Conservation (phyloP, 116 monocot genomes). For the Posidonia oceanica region DNA sequence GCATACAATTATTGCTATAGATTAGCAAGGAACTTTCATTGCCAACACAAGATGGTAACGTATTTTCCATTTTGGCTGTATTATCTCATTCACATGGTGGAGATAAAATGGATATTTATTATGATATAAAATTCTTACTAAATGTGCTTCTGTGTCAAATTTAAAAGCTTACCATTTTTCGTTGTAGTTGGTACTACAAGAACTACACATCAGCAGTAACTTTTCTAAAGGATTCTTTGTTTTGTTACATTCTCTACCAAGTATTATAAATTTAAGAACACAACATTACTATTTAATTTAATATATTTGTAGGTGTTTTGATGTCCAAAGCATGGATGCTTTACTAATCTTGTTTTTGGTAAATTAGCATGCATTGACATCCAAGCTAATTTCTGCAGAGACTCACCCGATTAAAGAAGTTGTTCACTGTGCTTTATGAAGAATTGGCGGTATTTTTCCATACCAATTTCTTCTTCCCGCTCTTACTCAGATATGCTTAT, state of each 20-base stretch:
- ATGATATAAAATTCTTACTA: neutral
- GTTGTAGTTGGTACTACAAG: too few species aligned
- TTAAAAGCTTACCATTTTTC: too few species aligned
- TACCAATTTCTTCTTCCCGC: neutral
- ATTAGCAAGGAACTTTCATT: slow-evolving; percentile 57
- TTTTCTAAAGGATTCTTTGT: too few species aligned
- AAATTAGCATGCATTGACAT: neutral
- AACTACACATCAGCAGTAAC: too few species aligned
- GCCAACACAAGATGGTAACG: slow-evolving; percentile 38
- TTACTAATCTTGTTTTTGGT: neutral
- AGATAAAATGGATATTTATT: neutral
- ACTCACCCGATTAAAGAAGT: slow-evolving; percentile 67
- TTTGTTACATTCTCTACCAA: too few species aligned
- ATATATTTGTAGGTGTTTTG: neutral
- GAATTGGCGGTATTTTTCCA: slow-evolving; percentile 49
- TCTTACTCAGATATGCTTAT: neutral
- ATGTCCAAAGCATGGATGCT: neutral
- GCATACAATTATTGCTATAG: slow-evolving; percentile 43
- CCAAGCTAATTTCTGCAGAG: slow-evolving; percentile 37
- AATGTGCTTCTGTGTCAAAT: too few species aligned
- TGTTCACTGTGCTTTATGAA: slow-evolving; percentile 68
- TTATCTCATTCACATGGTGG: neutral
- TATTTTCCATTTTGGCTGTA: neutral
- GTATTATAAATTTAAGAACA: too few species aligned
- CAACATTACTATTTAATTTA: neutral